Evolutionary conservation across 2,329 filamentous ascomycete genomes (phyloP).

Genomic region (Fusarium tupiense): DNA sequence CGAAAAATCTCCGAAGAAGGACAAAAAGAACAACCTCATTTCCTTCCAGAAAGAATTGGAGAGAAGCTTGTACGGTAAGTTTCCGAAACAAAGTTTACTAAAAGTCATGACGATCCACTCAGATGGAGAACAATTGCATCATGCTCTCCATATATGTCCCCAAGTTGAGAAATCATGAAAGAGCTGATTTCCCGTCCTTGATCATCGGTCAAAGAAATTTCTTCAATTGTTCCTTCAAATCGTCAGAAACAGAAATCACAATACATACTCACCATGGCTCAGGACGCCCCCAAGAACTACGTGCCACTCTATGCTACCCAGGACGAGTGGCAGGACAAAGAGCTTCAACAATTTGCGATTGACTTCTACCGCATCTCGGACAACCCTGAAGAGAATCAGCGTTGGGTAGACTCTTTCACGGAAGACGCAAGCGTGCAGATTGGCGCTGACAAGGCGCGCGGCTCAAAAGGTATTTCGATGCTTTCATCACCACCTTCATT

Average conservation of each 20-base stretch:
- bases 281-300: conserved; percentile 42
- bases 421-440: conserved; percentile 55
- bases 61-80: conserved; percentile 15
- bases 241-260: not conserved
- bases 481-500: not conserved
- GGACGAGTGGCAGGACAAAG: conserved; percentile 44
- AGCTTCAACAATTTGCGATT: conserved; percentile 52
- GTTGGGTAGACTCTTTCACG: conserved; percentile 56
- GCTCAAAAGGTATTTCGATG: conserved; percentile 46
- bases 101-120: conserved; percentile 30
- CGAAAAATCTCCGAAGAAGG: not conserved
- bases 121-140: conserved; percentile 30
- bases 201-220: not conserved
- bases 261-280: conserved; percentile 21
- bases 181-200: not conserved
- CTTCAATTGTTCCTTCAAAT: not conserved
- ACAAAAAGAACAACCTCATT: conserved; percentile 4
- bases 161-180: conserved; percentile 10
- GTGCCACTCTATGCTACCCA: conserved; percentile 46
- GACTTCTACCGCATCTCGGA: conserved; percentile 58
- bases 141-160: conserved; percentile 27
- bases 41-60: conserved; percentile 23
- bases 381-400: conserved; percentile 51
- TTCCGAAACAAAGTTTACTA: conserved; percentile 21
- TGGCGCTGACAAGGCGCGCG: conserved; percentile 51